phyloP scores from a whole-genome alignment of 2,329 filamentous ascomycete species.

The Polytolypa hystricis region DNA sequence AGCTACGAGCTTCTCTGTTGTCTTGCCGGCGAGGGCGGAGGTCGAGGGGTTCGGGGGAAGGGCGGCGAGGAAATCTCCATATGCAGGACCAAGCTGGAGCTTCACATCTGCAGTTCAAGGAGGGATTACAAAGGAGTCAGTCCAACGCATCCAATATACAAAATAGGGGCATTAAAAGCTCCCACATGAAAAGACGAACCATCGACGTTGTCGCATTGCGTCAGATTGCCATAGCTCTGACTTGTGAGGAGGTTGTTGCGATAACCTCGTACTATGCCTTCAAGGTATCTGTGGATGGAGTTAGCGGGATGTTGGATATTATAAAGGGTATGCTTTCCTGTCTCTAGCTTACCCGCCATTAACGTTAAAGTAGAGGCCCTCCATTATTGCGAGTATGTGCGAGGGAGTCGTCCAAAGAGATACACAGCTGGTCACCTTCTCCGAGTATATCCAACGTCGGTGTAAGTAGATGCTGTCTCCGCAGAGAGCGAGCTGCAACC shows the following conservation, averaged over 20 bases:
- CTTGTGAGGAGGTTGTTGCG: conserved; percentile 83
- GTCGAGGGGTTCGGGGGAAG: conserved; percentile 95
- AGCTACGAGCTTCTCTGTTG: conserved; percentile 93
- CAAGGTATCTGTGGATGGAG: conserved; percentile 61
- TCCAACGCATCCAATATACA: conserved; percentile 6
- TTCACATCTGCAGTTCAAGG: conserved; percentile 63
- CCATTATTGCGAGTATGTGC: too few species aligned
- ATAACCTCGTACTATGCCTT: conserved; percentile 95
- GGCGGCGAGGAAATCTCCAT: conserved; percentile 89
- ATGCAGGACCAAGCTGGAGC: conserved; percentile 89
- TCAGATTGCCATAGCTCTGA: conserved; percentile 88
- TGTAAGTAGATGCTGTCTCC: neutral
- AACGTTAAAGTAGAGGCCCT: conserved; percentile 88
- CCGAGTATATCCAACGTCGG: neutral
- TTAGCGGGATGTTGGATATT: too few species aligned
- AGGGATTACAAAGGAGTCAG: conserved; percentile 5
- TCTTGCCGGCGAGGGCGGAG: conserved; percentile 84
- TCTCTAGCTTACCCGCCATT: conserved; percentile 64
- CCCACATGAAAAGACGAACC: conserved; percentile 45
- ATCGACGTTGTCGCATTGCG: conserved; percentile 95
- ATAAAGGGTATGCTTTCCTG: too few species aligned
- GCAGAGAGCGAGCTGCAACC: neutral
- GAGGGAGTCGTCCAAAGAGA: neutral
- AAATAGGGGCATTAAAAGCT: neutral
- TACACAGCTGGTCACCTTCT: too few species aligned